phyloP scores from a whole-genome alignment of 2,329 filamentous ascomycete genomes.

The Biscogniauxia mediterranea region DNA sequence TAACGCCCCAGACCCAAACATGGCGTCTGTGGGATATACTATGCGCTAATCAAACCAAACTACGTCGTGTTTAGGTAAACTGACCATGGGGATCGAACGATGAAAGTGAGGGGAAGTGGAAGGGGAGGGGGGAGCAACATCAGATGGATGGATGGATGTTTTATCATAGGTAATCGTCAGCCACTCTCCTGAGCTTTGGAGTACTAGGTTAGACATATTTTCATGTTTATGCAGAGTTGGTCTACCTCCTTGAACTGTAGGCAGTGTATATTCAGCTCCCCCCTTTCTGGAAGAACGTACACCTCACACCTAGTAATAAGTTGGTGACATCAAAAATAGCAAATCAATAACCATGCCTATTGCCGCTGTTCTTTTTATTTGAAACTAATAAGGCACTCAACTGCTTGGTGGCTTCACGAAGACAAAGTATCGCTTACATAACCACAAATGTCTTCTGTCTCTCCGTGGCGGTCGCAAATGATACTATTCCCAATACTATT shows the following conservation, averaged over 20 bases:
- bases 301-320: no score
- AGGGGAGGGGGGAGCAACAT: background rate
- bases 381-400: background rate
- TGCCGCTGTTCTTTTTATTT: no score
- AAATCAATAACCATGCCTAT: no score
- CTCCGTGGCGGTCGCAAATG: background rate
- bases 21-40: no score
- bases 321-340: no score
- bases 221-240: background rate
- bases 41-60: background rate
- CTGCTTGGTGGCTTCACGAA: background rate
- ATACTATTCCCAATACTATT: background rate
- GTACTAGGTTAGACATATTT: background rate
- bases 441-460: background rate
- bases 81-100: background rate
- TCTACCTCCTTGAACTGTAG: no score
- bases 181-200: background rate
- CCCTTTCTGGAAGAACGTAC: no score
- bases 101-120: background rate
- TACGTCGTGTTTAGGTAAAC: background rate
- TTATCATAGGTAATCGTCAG: background rate
- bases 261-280: background rate
- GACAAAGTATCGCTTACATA: background rate
- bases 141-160: no score
- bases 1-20: no score